Conservation (phyloP, 306 rosid genomes). For the Medicago lupulina region DNA sequence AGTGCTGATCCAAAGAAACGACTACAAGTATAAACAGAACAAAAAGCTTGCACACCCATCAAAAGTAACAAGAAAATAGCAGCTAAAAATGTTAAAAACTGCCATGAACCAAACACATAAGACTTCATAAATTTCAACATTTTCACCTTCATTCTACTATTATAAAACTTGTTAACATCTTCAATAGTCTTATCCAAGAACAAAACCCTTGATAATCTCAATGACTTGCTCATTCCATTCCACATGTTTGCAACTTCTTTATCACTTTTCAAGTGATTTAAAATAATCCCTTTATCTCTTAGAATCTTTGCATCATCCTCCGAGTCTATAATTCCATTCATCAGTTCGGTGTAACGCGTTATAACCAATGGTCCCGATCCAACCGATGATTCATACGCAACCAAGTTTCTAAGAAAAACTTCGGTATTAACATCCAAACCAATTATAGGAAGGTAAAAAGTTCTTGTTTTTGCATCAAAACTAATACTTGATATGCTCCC, state of each 20-base stretch:
- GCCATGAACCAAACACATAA: conserved; percentile 72
- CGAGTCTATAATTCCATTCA: conserved; percentile 80
- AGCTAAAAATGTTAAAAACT: conserved; percentile 61
- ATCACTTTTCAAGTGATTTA: conserved; percentile 74
- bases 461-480: conserved; percentile 54
- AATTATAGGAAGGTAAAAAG: conserved; percentile 62
- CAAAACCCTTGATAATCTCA: conserved; percentile 66
- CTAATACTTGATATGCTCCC: conserved; percentile 57
- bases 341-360: conserved; percentile 69
- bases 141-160: conserved; percentile 67
- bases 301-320: conserved; percentile 67
- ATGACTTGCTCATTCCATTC: conserved; percentile 80
- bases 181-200: conserved; percentile 73
- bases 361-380: conserved; percentile 68
- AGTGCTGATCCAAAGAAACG: conserved; percentile 25
- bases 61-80: conserved; percentile 58
- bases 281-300: conserved; percentile 59
- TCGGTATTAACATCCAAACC: conserved; percentile 64
- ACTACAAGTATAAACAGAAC: conserved; percentile 47
- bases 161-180: conserved; percentile 72
- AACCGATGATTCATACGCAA: conserved; percentile 78
- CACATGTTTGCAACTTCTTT: conserved; percentile 64
- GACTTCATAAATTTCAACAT: conserved; percentile 50
- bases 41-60: conserved; percentile 54
- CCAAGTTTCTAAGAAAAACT: conserved; percentile 68